Evolutionary conservation across 805 yeast genomes (phyloP).

Genomic region (Metschnikowia santaceciliae): DNA sequence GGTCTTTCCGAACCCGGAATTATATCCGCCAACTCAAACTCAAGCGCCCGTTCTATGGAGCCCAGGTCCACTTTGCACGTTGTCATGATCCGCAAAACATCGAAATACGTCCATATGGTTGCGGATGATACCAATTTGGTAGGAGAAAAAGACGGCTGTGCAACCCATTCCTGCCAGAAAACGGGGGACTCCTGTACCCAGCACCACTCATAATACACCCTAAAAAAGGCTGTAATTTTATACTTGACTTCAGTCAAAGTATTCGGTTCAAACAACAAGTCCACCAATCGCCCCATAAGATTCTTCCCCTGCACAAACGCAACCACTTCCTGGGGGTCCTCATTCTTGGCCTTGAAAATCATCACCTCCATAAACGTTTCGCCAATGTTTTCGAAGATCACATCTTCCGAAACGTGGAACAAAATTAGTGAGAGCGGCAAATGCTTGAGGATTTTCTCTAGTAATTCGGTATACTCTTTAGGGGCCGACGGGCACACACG

Average conservation of each 20-base stretch:
- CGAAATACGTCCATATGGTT: neutral
- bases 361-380: neutral
- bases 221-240: neutral
- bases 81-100: neutral
- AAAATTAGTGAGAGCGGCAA: slow-evolving; percentile 7
- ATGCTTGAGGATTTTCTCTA: slow-evolving; percentile 6
- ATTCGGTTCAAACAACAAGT: neutral
- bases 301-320: neutral
- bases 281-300: neutral
- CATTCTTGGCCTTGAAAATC: neutral
- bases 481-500: slow-evolving; percentile 4
- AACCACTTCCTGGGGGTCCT: neutral
- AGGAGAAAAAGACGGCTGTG: neutral
- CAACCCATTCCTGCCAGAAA: neutral
- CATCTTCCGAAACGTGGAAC: slow-evolving; percentile 8
- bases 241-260: neutral
- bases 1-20: too few species aligned
- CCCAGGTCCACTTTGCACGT: neutral
- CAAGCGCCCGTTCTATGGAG: neutral
- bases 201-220: neutral
- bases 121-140: neutral
- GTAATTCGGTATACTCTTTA: slow-evolving; percentile 2
- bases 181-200: neutral
- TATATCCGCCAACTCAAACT: neutral
- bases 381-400: neutral